These are phyloP conservation scores for Juncus effusus DNA, from an alignment of 176 grass and related monocot genomes.

Conservation along the genomic window DNA sequence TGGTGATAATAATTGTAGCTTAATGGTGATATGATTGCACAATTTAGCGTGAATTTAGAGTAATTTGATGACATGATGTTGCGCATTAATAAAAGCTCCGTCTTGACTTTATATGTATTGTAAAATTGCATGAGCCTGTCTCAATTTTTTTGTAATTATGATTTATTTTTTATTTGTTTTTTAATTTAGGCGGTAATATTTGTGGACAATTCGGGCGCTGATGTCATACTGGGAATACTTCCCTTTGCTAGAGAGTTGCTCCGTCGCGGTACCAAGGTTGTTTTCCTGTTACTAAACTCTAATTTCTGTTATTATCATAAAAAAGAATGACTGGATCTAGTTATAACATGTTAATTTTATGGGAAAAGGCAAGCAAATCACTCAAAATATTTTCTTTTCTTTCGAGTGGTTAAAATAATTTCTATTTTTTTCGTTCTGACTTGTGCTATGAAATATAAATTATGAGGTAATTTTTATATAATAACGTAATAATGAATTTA, in stretches of 20 bases:
- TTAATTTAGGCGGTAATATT: conserved; percentile 81
- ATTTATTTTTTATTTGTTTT: too few species aligned
- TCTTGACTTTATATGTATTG: too few species aligned
- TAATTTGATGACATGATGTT: background rate
- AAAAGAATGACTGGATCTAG: background rate
- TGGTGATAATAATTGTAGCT: background rate
- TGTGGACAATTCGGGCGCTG: conserved; percentile 99
- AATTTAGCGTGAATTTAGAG: background rate
- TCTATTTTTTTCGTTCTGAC: background rate
- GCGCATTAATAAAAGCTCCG: background rate
- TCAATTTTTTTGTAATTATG: conserved; percentile 11
- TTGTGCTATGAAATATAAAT: background rate
- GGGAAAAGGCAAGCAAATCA: background rate
- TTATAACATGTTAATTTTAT: background rate
- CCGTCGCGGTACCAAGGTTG: conserved; percentile 80
- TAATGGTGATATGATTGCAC: background rate
- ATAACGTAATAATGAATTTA: conserved; percentile 24
- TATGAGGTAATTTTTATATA: conserved; percentile 11
- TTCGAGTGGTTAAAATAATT: background rate
- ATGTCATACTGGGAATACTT: conserved; percentile 85
- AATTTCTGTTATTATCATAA: conserved; percentile 12
- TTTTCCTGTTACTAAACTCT: background rate
- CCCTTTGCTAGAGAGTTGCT: conserved; percentile 96
- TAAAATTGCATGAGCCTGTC: background rate
- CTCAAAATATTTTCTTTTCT: background rate